Evolutionary conservation across 1,284 basidiomycete species (phyloP).

Genomic region (Mycena sp.): DNA sequence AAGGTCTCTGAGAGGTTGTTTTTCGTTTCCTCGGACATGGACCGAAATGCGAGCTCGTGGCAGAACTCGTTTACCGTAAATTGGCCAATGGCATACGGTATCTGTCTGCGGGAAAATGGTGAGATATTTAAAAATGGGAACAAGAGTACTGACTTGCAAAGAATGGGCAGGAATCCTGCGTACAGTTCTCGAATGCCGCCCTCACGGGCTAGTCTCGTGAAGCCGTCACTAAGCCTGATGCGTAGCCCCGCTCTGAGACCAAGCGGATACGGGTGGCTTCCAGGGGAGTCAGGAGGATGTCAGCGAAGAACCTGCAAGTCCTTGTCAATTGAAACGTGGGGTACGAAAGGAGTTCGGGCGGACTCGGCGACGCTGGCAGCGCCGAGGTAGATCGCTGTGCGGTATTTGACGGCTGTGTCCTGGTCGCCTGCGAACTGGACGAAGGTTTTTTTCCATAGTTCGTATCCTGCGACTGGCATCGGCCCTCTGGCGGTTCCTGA

Average conservation of each 20-base stretch:
- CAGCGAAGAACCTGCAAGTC: conserved; percentile 82
- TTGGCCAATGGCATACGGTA: conserved; percentile 88
- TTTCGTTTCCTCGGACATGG: conserved; percentile 75
- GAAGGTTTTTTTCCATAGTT: conserved; percentile 84
- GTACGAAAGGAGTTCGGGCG: conserved; percentile 37
- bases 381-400: conserved; percentile 91
- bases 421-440: conserved; percentile 77
- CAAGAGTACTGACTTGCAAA: conserved; percentile 75
- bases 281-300: conserved; percentile 88
- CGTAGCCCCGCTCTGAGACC: conserved; percentile 84
- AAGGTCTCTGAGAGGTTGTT: conserved; percentile 61
- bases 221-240: conserved; percentile 83
- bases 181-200: conserved; percentile 86
- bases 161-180: conserved; percentile 89
- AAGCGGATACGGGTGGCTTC: conserved; percentile 91
- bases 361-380: conserved; percentile 86
- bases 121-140: not conserved
- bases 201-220: conserved; percentile 81
- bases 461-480: too few relatives aligned
- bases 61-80: conserved; percentile 92
- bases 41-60: conserved; percentile 81
- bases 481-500: too few relatives aligned
- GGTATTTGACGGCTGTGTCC: conserved; percentile 80
- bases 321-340: conserved; percentile 38
- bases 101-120: conserved; percentile 61